Evolutionary conservation across 2,329 filamentous ascomycete genomes (phyloP).

Genomic region (Claviceps humidiphila): DNA sequence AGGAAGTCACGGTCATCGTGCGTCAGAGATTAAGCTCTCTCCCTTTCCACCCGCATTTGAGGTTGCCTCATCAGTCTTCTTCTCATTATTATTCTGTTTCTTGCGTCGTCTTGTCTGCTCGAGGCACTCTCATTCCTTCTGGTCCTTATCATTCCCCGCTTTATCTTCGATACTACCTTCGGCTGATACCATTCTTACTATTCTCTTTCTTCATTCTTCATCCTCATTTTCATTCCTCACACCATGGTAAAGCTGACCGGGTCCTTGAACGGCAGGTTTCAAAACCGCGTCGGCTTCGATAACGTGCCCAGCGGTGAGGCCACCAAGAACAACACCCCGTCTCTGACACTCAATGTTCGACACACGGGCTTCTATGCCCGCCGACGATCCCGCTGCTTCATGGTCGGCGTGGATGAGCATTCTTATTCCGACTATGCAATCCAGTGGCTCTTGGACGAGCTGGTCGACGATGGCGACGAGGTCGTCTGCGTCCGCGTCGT

Average conservation of each 20-base stretch:
- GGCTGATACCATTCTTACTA: background rate
- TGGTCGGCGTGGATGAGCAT: slow-evolving; percentile 84
- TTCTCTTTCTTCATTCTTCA: background rate
- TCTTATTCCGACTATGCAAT: slow-evolving; percentile 85
- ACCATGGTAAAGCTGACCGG: slow-evolving; percentile 32
- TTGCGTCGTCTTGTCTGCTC: background rate
- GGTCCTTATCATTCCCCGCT: too few relatives aligned
- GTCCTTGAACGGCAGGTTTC: slow-evolving; percentile 35
- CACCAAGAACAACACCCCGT: slow-evolving; percentile 46
- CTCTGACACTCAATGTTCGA: slow-evolving; percentile 71
- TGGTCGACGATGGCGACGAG: slow-evolving; percentile 88
- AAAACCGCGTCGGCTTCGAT: slow-evolving; percentile 47
- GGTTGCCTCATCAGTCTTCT: background rate
- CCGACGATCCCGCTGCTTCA: slow-evolving; percentile 72
- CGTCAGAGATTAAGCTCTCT: background rate
- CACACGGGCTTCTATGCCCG: slow-evolving; percentile 76
- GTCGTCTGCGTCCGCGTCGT: slow-evolving; percentile 82
- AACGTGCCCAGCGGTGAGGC: slow-evolving; percentile 44
- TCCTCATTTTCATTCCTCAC: background rate
- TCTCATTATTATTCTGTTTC: background rate
- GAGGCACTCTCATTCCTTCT: background rate
- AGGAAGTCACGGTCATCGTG: background rate
- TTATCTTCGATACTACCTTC: too few relatives aligned
- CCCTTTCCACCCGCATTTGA: background rate
- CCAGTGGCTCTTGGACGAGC: slow-evolving; percentile 82